Percentiles rank a stretch among this genome's conserved stretches.
These are phyloP conservation scores for Cordyceps cicadae DNA, from an alignment of 2,329 filamentous ascomycete species.

Conservation along the genomic window DNA sequence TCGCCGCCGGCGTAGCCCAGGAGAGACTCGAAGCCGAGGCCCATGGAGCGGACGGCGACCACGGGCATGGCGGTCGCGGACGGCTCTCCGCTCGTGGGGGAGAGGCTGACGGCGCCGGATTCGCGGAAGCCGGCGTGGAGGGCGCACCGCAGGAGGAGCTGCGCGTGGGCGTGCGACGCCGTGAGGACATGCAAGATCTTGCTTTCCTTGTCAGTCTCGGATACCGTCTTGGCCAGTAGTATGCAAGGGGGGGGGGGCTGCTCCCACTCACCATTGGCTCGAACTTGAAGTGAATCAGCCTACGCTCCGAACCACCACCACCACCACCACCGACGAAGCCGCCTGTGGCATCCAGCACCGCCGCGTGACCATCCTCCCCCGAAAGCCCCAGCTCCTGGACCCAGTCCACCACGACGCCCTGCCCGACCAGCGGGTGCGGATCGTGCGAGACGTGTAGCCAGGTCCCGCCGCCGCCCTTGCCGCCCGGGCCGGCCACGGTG, in stretches of 20 bases:
- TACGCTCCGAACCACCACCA: constrained; percentile 25
- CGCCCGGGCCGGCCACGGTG: constrained; percentile 56
- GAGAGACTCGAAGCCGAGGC: constrained; percentile 72
- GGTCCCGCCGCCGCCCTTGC: constrained; percentile 73
- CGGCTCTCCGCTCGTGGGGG: constrained; percentile 26
- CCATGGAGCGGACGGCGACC: constrained; percentile 78
- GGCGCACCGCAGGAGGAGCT: constrained; percentile 66
- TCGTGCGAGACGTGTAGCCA: constrained; percentile 90
- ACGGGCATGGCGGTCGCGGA: constrained; percentile 48
- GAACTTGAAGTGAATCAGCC: constrained; percentile 78
- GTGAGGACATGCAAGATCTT: constrained; percentile 91
- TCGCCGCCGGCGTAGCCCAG: constrained; percentile 48
- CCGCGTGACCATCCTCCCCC: background rate
- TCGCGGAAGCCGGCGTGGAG: constrained; percentile 81
- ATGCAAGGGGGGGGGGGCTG: too few relatives aligned
- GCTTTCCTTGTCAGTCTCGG: constrained; percentile 1
- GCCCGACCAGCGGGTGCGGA: constrained; percentile 38
- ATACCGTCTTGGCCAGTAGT: too few relatives aligned
- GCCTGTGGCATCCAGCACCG: constrained; percentile 16
- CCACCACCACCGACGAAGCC: constrained; percentile 10
- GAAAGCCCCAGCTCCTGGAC: constrained; percentile 21
- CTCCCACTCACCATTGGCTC: constrained; percentile 72
- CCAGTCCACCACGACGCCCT: constrained; percentile 23
- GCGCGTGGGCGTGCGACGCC: constrained; percentile 65
- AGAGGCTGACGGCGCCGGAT: constrained; percentile 69